Base-by-base conservation (phyloP, 2,329 filamentous ascomycete species). In the Talaromyces sp. region DNA sequence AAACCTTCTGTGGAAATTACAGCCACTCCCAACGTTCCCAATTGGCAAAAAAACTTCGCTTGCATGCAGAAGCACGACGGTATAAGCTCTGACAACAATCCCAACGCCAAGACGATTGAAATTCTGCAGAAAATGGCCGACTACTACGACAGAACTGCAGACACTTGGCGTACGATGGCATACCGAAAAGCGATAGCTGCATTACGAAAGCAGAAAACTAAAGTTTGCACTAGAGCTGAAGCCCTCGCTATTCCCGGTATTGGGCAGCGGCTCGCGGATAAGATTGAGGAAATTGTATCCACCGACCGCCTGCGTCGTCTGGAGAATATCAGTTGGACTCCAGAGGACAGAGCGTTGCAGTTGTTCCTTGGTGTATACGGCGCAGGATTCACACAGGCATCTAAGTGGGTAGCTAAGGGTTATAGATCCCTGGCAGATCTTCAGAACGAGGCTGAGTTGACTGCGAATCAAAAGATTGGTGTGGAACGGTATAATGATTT, bases 221-320 rank as follows among this genome's bases (percentile, higher is more conserved):
- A 87, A 72, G 85, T 97, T 65, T 81, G 77, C 3, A 93, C 89
- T 0, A 87, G 85, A 65, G 83, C 87, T 58, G 84, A 96, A 74
- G 94, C 93, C 0, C 78, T 84, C 11, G 75, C 78, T 1, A 82
- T 97, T 0, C 87, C 87, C 0, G 85, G 83, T 65, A 87, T 97
- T 41, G 93, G 93, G 8, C 71, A 82, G 11, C 85, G 91, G 1
- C 80, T 97, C 1, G 93, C 93, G 0, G 82, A 85, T 31, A 97
- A 97, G 75, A 95, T 98, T 68, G 91, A 95, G 71, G 94, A 97
- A 73, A 96, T 97, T 50, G 91, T 87, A 2, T 82, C 83, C 45
- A 97, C 92, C 0, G 85, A 92, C 71, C 82, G 83, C 31, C 84
- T 97, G 0, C 85, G 85, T 48, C 85, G 89, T 43, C 83, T 97